Evolutionary conservation across 768 basidiomycete genomes (phyloP), one percentile per base, ranked within the genome.

Genomic region (Leccinum rimulosum): DNA sequence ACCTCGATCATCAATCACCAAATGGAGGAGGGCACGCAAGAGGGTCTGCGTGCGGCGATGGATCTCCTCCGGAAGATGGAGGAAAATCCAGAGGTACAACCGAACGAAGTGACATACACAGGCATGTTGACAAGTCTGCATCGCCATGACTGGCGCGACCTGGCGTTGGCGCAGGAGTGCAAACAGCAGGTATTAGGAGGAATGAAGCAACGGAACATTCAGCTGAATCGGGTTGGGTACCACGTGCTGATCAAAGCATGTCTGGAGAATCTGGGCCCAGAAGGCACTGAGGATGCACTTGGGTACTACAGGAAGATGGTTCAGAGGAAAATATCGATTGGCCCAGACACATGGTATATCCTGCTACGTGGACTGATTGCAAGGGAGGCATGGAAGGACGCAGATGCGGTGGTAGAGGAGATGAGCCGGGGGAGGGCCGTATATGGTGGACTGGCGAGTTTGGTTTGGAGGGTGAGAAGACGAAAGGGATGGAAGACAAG

Each of bases 81-180:
- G 71, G 72, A 77, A 54, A 74, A 80, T 54, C 71, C 75, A 4
- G 70, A 75, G 5, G 71, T 77, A 27, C 71, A 71, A 50, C 88
- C 92, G 1, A 95, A 89, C 68, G 84, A 85, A 59, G 80, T 93
- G 61, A 94, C 92, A 30, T 98, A 94, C 73, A 95, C 93, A 0
- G 78, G 85, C 2, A 77, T 97, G 52, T 78, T 97, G 51, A 77
- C 86, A 8, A 89, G 87, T 4, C 78, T 95, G 62, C 83, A 90
- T 68, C 82, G 86, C 30, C 83, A 81, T 15, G 65, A 74, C 9
- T 84, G 85, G 79, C 66, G 83, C 56, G 70, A 82, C 25, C 63
- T 76, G 6, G 64, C 73, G 30, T 72, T 79, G 45, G 77, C 78
- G 15, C 75, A 82, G 52, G 76, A 80, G 60, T 81, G 79, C 65